Percentiles rank a stretch among this genome's conserved stretches.
These are phyloP conservation scores for Chloranthus sessilifolius DNA, from an alignment of 164 flowering plant genomes.

Conservation along the genomic window DNA sequence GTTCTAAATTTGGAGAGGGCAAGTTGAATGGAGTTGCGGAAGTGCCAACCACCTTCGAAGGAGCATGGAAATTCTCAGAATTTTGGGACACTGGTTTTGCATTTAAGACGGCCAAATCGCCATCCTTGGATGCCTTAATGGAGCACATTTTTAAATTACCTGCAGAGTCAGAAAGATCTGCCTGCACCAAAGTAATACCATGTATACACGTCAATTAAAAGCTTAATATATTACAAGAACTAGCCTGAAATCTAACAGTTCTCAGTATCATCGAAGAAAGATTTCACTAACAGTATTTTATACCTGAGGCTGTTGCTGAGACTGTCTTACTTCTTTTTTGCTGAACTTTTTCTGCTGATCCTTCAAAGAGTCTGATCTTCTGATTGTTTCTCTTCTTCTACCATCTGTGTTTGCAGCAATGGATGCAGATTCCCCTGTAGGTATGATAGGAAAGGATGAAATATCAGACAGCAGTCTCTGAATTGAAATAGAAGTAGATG, in stretches of 20 bases:
- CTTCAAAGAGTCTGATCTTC: slow-evolving; percentile 46
- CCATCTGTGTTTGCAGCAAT: slow-evolving; percentile 18
- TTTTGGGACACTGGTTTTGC: not conserved
- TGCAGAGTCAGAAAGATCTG: slow-evolving; percentile 7
- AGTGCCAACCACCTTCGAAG: not conserved
- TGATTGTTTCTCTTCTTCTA: slow-evolving; percentile 26
- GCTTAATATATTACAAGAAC: not conserved
- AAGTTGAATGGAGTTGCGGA: slow-evolving; percentile 16
- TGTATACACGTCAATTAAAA: not conserved
- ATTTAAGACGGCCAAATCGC: not conserved
- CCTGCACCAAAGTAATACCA: slow-evolving; percentile 5
- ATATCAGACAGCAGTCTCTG: slow-evolving; percentile 8
- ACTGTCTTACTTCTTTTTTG: slow-evolving; percentile 3
- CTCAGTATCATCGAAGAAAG: too few species aligned
- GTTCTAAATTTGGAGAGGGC: slow-evolving; percentile 12
- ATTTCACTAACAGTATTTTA: too few species aligned
- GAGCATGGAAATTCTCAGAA: not conserved
- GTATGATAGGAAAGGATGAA: slow-evolving; percentile 18
- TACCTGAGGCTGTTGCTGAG: slow-evolving; percentile 14
- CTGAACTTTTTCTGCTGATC: slow-evolving; percentile 27
- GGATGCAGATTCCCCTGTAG: slow-evolving; percentile 30
- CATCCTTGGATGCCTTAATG: not conserved
- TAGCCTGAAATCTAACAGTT: not conserved
- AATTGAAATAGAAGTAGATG: slow-evolving; percentile 13
- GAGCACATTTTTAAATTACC: slow-evolving; percentile 3